Conservation (phyloP, 345 rosid species). For the Rhizophora mangle region DNA sequence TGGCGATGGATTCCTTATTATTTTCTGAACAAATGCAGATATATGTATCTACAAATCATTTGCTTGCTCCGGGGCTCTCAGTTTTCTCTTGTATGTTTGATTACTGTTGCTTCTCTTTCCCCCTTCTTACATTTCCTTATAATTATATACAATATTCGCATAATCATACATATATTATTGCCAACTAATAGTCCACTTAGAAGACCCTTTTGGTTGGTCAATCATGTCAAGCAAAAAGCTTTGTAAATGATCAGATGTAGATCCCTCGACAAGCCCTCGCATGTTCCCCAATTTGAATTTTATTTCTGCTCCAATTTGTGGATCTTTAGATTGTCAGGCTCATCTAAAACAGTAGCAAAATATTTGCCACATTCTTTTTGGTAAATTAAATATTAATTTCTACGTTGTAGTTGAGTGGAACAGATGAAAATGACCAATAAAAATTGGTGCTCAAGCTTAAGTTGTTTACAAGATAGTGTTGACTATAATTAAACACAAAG, state of each 20-base stretch:
- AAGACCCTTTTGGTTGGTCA: conserved; percentile 39
- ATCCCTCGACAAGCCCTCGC: conserved; percentile 38
- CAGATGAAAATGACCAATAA: too few relatives aligned
- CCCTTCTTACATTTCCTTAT: not conserved
- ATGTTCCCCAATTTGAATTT: conserved; percentile 18
- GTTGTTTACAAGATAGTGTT: too few relatives aligned
- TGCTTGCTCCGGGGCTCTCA: conserved; percentile 44
- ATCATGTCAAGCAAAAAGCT: conserved; percentile 64
- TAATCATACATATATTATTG: conserved; percentile 58
- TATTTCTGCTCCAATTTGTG: conserved; percentile 1
- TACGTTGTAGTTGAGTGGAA: too few relatives aligned
- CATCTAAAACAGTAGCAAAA: not conserved
- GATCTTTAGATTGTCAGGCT: conserved; percentile 2
- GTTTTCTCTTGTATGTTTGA: not conserved
- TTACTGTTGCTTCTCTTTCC: not conserved
- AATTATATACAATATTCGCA: conserved; percentile 5
- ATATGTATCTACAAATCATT: conserved; percentile 32
- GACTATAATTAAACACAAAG: too few relatives aligned
- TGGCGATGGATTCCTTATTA: conserved; percentile 22
- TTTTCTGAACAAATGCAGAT: conserved; percentile 34
- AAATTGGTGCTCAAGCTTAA: too few relatives aligned
- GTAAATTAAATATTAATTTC: not conserved
- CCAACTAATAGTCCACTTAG: conserved; percentile 67
- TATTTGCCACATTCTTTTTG: not conserved
- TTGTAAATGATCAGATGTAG: conserved; percentile 20